Evolutionary conservation across 306 rosid genomes (phyloP), one percentile per base, ranked within the genome.

Genomic region (Inga leiocalycina): DNA sequence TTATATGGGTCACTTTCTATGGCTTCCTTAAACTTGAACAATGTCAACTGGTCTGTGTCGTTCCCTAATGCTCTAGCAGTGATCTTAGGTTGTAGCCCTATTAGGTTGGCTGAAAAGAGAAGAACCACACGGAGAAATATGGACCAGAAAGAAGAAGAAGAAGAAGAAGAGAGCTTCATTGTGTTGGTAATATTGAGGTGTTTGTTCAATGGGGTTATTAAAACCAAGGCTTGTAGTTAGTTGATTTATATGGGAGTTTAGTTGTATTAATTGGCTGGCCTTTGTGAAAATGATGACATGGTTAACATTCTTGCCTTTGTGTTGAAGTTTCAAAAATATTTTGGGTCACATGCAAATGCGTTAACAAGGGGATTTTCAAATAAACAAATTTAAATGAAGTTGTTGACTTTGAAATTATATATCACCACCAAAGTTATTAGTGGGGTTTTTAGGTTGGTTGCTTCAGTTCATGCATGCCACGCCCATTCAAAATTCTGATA

Each of bases 11-110:
- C 82, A 1, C 12, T 15, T 8, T 35, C 8, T 14, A 89, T 41
- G 3, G 76, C 13, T 80, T 80, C 85, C 75, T 80, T 89, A 67
- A 87, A 44, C 57, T 43, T 84, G 15, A 89, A 85, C 81, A 88
- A 44, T n/a, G 90, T 79, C 2, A 79, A 78, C 3, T 22, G 82
- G 73, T 85, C 86, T 10, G 81, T 78, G 48, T 85, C 89, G 13
- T 83, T 89, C 76, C 77, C 84, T 75, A 79, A 78, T 32, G 82
- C 78, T 68, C 19, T 37, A 30, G 79, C 82, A 77, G 73, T 52
- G 39, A 16, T 52, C 43, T 52, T 45, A 43, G 49, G 68, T 46
- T 87, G 85, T 6, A 81, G 71, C 37, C 22, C 82, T 4, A 27
- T 1, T 27, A 27, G 30, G 30, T 27, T 27, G 30, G 30, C 30